phyloP scores from a whole-genome alignment of 768 basidiomycete species.

The Leccinum fibrillosum region DNA sequence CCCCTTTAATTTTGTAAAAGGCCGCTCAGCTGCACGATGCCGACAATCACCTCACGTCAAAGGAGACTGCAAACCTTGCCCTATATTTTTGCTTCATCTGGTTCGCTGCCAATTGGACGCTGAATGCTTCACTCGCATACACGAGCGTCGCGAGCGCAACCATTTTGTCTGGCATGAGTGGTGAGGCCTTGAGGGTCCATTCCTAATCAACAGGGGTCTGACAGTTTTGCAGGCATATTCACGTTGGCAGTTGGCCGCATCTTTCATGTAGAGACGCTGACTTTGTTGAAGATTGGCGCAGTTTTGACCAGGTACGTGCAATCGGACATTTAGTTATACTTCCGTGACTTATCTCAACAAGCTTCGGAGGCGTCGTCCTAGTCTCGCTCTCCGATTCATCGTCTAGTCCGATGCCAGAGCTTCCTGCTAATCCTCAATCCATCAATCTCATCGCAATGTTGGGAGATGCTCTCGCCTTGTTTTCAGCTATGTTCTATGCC shows the following conservation, averaged over 20 bases:
- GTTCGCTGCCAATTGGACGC: slow-evolving; percentile 92
- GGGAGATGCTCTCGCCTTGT: slow-evolving; percentile 80
- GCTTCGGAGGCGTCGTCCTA: slow-evolving; percentile 78
- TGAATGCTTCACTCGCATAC: slow-evolving; percentile 79
- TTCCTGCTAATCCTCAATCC: slow-evolving; percentile 12
- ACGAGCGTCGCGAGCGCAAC: slow-evolving; percentile 96
- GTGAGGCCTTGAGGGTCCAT: slow-evolving; percentile 40
- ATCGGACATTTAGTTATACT: neutral
- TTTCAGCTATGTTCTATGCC: slow-evolving; percentile 88
- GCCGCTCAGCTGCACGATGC: slow-evolving; percentile 6
- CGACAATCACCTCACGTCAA: slow-evolving; percentile 47
- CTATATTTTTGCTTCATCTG: slow-evolving; percentile 82
- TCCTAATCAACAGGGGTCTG: neutral
- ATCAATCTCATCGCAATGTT: slow-evolving; percentile 34
- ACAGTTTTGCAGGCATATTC: slow-evolving; percentile 70
- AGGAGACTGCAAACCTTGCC: slow-evolving; percentile 78
- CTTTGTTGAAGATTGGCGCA: slow-evolving; percentile 67
- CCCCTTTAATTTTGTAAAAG: slow-evolving; percentile 7
- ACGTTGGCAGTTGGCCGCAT: slow-evolving; percentile 82
- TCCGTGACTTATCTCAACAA: slow-evolving; percentile 28
- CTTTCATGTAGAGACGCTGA: slow-evolving; percentile 77
- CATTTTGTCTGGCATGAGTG: slow-evolving; percentile 84
- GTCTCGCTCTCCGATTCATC: slow-evolving; percentile 87
- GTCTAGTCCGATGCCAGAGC: slow-evolving; percentile 5
- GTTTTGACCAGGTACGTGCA: slow-evolving; percentile 69